Base-by-base conservation (phyloP, 305 asterid species). In the Salvia sclarea region DNA sequence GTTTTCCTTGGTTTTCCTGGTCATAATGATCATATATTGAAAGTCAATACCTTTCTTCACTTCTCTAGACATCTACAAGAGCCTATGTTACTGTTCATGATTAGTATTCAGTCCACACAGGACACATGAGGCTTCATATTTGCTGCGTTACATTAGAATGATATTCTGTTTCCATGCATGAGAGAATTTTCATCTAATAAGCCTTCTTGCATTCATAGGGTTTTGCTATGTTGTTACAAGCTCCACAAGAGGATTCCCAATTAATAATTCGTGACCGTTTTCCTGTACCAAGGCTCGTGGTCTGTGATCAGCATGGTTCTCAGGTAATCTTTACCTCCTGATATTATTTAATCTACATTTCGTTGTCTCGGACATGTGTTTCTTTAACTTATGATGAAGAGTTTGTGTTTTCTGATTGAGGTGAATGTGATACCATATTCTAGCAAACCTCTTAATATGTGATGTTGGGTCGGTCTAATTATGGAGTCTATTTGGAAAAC, bases 301-400 rank as follows among this genome's bases (percentile, higher is more conserved):
- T 91, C 60, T 95, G 99, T 70, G 99, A 95, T 85, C 99, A 95
- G 78, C 98, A 95, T 80, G 98, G 98, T 70, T 95, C 99, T 52
- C 99, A 95, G 99, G 99, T 95, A 69, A 74, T 56, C 44, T 41
- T 47, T 64, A 44, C 20, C 47, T 49, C 31, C 52, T 38, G 12
- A 44, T 75, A 72, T 25, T 10, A 25, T 40, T 17, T 64, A 38
- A 14, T 45, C 30, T 24, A n/a, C 49, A 30, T 38, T 72, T 21
- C 66, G 31, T 67, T 30, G 38, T 48, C 58, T 54, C 66, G 12
- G 41, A 43, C 40, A 17, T 66, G 22, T 33, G 47, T 56, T 21
- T 44, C 40, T 9, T 18, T 63, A 8, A 18, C 30, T 43, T 22
- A 18, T 6, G 60, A 8, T 65, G 50, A 58, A 55, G 17, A 21